Conservation (phyloP, 2,329 filamentous ascomycete genomes). For the Geoglossum cookeanum region DNA sequence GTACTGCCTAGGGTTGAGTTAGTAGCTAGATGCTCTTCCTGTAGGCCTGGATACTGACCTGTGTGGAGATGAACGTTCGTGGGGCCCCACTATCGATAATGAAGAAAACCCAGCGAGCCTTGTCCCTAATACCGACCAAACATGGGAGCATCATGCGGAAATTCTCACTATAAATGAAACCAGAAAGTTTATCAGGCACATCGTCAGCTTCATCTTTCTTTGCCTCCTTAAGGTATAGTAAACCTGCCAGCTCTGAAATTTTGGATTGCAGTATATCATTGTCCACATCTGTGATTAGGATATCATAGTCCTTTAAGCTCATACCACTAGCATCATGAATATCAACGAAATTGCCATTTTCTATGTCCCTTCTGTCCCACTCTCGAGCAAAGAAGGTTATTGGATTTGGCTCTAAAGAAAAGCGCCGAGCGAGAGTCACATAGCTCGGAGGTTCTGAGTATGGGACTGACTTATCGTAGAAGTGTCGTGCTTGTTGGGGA, state of each 20-base stretch:
- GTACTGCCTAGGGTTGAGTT: not conserved
- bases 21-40: not conserved
- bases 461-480: not conserved
- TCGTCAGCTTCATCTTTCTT: not conserved
- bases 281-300: not conserved
- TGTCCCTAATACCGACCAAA: not conserved
- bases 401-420: not conserved
- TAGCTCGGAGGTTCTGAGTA: not conserved
- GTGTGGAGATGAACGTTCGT: not conserved
- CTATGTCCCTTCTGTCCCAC: not conserved
- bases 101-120: not conserved
- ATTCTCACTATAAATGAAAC: not conserved
- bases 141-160: not conserved
- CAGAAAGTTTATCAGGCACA: not conserved
- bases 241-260: not conserved
- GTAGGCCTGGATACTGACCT: not conserved
- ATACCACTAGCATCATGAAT: not conserved
- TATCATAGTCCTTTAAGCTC: not conserved
- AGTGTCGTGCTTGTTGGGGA: not conserved
- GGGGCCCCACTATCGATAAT: not conserved
- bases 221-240: not conserved
- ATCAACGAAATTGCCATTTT: not conserved
- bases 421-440: not conserved
- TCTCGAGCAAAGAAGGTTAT: not conserved
- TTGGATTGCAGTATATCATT: not conserved